Evolutionary conservation across 306 rosid genomes (phyloP).

Genomic region (Quillaja saponaria): DNA sequence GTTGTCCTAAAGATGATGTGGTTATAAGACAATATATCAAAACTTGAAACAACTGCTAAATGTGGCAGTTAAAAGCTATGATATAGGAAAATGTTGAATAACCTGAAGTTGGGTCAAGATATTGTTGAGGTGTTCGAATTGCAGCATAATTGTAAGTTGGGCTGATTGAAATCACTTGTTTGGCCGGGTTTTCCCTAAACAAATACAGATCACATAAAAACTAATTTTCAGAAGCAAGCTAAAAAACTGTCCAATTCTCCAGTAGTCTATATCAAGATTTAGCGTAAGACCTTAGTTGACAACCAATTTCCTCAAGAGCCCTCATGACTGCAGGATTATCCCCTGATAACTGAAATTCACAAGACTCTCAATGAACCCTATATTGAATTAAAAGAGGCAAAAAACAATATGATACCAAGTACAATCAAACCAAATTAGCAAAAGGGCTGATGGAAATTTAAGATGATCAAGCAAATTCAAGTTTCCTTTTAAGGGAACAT

Average conservation of each 20-base stretch:
- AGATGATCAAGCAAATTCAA: too few relatives aligned
- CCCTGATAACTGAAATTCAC: slow-evolving; percentile 73
- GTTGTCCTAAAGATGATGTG: slow-evolving; percentile 99
- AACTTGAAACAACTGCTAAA: slow-evolving; percentile 57
- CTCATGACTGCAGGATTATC: slow-evolving; percentile 74
- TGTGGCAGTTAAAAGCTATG: slow-evolving; percentile 46
- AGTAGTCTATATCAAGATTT: slow-evolving; percentile 19
- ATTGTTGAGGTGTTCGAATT: slow-evolving; percentile 65
- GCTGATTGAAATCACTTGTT: slow-evolving; percentile 88
- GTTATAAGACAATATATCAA: slow-evolving; percentile 78
- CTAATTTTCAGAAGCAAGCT: slow-evolving; percentile 19
- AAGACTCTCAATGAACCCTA: slow-evolving; percentile 9
- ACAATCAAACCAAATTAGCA: background rate
- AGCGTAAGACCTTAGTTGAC: slow-evolving; percentile 72
- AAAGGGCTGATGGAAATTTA: background rate
- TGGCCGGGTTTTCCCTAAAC: slow-evolving; percentile 80
- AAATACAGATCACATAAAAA: slow-evolving; percentile 27
- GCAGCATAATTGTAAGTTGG: slow-evolving; percentile 79
- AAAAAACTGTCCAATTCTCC: slow-evolving; percentile 14
- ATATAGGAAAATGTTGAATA: slow-evolving; percentile 57
- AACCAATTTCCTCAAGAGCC: slow-evolving; percentile 87
- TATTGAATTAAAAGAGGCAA: background rate
- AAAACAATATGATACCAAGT: background rate
- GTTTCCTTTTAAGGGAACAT: too few relatives aligned
- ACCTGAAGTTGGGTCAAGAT: slow-evolving; percentile 86